Percentiles rank a stretch among this genome's conserved stretches.
These are phyloP conservation scores for Xylaria bambusicola DNA, from an alignment of 495 filamentous ascomycete genomes.

Conservation along the genomic window DNA sequence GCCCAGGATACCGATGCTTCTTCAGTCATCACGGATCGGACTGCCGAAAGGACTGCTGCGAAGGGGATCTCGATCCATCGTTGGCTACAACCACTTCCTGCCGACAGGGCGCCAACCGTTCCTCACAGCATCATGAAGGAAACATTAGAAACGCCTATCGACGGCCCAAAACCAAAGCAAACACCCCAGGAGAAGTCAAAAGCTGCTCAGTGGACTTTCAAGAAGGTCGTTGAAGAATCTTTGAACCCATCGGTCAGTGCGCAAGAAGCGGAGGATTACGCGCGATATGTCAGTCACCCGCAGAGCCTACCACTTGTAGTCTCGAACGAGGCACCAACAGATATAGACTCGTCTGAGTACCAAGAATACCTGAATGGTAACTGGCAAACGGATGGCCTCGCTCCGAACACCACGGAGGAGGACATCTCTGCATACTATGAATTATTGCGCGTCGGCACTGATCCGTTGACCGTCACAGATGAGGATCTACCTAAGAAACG, in stretches of 20 bases:
- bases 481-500: constrained; percentile 87
- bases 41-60: constrained; percentile 36
- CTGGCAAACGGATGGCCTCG: constrained; percentile 47
- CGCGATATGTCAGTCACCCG: constrained; percentile 88
- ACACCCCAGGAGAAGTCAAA: constrained; percentile 63
- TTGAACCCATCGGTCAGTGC: constrained; percentile 75
- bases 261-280: constrained; percentile 81
- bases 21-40: constrained; percentile 40
- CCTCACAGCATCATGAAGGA: constrained; percentile 54
- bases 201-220: constrained; percentile 80
- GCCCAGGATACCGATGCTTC: constrained; percentile 38
- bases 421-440: constrained; percentile 75
- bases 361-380: constrained; percentile 67
- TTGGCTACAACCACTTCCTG: constrained; percentile 52
- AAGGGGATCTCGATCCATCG: constrained; percentile 52
- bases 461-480: constrained; percentile 82
- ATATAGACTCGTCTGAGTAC: constrained; percentile 64
- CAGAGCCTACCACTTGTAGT: constrained; percentile 86
- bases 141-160: constrained; percentile 27
- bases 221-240: constrained; percentile 76
- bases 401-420: constrained; percentile 50
- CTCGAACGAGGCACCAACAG: constrained; percentile 61
- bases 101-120: constrained; percentile 37
- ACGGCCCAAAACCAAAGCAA: constrained; percentile 37
- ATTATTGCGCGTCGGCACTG: constrained; percentile 72